Evolutionary conservation across 805 yeast species (phyloP), one percentile per base, ranked within the genome.

Genomic region (Pichia paraexigua): DNA sequence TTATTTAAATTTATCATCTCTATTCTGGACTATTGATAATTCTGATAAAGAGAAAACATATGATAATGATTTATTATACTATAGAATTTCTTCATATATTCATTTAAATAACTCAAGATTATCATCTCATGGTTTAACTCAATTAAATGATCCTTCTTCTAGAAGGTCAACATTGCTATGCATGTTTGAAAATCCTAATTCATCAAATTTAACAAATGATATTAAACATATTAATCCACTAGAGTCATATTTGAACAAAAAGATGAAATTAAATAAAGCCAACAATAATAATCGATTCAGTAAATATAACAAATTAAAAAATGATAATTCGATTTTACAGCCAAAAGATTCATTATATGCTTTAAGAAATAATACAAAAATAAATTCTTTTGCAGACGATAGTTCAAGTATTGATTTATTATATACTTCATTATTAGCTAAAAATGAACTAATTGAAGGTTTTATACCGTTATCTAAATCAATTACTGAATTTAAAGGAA

Each of bases 131-230:
- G 76, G 75, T 0, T 47, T 73, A 21, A 62, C 60, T 39, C 75
- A 73, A 45, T 60, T 71, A 25, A 58, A 50, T 22, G 71, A 73
- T 55, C 75, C 76, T 18, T 50, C 66, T 9, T 61, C 63, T n/a
- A 66, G 78, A 59, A 67, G 76, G 49, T 72, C 76, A 25, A 67
- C 68, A 15, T 63, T 74, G 28, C 51, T 74, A 24, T 67, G 72
- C 5, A 60, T 69, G 57, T 57, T 64, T 40, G 70, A 65, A 24
- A 59, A 59, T 28, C 57, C 63, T 20, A 58, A 56, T 39, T 54
- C 63, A 2, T 56, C 61, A 9, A 65, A 61, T 45, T 42, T 61
- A 11, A 48, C 63, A 18, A 43, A 24, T 9, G 43, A 41, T 24
- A 11, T 25, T 1, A 46, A 45, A 5, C 30, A 35, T 11, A 47